These are phyloP conservation scores for Aspergillus texensis DNA, from an alignment of 2,329 filamentous ascomycete genomes.

Conservation along the genomic window DNA sequence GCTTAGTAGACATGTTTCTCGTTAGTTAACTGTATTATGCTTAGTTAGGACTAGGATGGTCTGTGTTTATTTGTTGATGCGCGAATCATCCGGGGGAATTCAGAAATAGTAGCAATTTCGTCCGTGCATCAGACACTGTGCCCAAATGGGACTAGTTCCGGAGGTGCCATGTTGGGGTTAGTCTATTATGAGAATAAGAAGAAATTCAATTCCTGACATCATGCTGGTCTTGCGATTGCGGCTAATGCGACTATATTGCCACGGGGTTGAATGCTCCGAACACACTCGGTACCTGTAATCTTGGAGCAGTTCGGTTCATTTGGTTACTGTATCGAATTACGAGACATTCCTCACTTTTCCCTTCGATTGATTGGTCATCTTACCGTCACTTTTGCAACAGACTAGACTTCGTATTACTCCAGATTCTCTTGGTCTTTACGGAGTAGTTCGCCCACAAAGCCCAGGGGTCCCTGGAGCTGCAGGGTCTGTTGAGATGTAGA, in stretches of 20 bases:
- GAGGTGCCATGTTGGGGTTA: conserved; percentile 2
- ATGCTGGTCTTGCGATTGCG: background rate
- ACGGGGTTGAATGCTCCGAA: background rate
- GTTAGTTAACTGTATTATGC: background rate
- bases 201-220: conserved; percentile 11
- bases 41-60: background rate
- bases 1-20: background rate
- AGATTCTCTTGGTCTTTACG: background rate
- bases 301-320: background rate
- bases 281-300: background rate
- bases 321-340: background rate
- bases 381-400: background rate
- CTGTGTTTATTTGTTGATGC: background rate
- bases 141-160: background rate
- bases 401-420: background rate
- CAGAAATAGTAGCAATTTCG: background rate
- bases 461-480: background rate
- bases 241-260: background rate
- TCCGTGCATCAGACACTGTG: background rate
- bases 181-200: background rate
- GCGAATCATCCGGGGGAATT: conserved; percentile 1
- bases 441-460: background rate
- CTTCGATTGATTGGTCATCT: background rate
- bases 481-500: conserved; percentile 1
- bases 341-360: background rate